A percentile compares a stretch with the other conserved stretches of the same genome.
phyloP scores from a whole-genome alignment of 2,329 filamentous ascomycete genomes.

The Aspergillus proliferans region DNA sequence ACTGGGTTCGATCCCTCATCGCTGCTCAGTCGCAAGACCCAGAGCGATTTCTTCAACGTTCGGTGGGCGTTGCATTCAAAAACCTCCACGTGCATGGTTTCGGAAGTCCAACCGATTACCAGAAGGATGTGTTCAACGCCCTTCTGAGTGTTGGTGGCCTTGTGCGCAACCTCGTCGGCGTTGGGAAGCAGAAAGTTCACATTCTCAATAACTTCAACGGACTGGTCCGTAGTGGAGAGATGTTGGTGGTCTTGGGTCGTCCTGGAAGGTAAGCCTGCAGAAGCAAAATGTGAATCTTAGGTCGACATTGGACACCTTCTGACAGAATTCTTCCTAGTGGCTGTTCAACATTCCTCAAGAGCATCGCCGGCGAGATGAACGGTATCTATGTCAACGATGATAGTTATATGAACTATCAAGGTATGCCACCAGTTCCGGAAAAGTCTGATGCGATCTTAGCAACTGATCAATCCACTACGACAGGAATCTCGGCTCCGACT shows the following conservation, averaged over 20 bases:
- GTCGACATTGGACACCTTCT: not conserved
- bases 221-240: constrained; percentile 52
- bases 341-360: constrained; percentile 84
- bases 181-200: constrained; percentile 45
- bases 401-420: constrained; percentile 75
- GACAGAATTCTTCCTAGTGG: constrained; percentile 22
- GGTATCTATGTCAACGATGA: constrained; percentile 66
- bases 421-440: constrained; percentile 38
- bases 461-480: not conserved
- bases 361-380: constrained; percentile 74
- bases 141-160: constrained; percentile 28
- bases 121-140: constrained; percentile 41
- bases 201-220: constrained; percentile 63
- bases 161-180: constrained; percentile 27
- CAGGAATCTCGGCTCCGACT: constrained; percentile 37
- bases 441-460: not conserved
- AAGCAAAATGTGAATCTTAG: not conserved
- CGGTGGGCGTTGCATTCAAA: constrained; percentile 59
- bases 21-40: constrained; percentile 47
- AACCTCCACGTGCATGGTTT: constrained; percentile 64
- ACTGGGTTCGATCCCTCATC: constrained; percentile 44
- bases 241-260: constrained; percentile 52
- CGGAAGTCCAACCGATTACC: constrained; percentile 62
- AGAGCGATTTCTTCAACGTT: constrained; percentile 47
- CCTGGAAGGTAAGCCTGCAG: constrained; percentile 29